Evolutionary conservation across 192 early-diverging fungal species (phyloP).

Genomic region (Coemansia aciculifera): DNA sequence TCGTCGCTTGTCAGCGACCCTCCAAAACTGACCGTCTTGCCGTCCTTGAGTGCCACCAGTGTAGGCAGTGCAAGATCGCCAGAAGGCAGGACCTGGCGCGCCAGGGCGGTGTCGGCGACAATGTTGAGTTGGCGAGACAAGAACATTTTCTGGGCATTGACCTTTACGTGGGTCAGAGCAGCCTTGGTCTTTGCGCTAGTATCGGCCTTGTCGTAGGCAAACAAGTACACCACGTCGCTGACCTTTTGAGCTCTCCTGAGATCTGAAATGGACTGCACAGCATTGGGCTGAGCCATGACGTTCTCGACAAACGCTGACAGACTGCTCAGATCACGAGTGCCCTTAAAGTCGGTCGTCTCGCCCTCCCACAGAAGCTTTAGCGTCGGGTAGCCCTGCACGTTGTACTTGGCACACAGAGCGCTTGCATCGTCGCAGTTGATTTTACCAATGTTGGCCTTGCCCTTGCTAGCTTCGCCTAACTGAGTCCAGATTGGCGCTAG

Average conservation of each 20-base stretch:
- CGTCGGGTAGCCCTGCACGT: constrained; percentile 84
- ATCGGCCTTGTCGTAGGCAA: constrained; percentile 52
- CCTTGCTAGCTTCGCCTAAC: constrained; percentile 62
- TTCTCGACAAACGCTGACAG: constrained; percentile 60
- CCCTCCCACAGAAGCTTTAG: constrained; percentile 67
- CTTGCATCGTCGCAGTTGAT: constrained; percentile 79
- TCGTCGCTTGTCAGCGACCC: constrained; percentile 43
- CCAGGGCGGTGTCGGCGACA: constrained; percentile 17
- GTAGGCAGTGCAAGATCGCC: constrained; percentile 41
- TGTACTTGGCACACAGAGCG: constrained; percentile 62
- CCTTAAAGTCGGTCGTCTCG: constrained; percentile 44
- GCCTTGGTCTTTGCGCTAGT: constrained; percentile 36
- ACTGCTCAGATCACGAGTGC: constrained; percentile 54
- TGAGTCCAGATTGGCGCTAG: constrained; percentile 79
- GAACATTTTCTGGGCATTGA: constrained; percentile 49
- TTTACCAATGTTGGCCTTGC: constrained; percentile 77
- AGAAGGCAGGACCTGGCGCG: constrained; percentile 11
- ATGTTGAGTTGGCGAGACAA: constrained; percentile 43
- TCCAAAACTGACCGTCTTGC: constrained; percentile 25
- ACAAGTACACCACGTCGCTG: constrained; percentile 60
- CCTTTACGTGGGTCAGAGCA: constrained; percentile 31
- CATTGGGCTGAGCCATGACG: constrained; percentile 43
- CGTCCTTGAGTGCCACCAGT: constrained; percentile 65
- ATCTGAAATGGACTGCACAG: constrained; percentile 41
- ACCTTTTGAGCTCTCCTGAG: constrained; percentile 38